Conservation (phyloP, 805 yeast genomes). For the Candida taoyuanica region DNA sequence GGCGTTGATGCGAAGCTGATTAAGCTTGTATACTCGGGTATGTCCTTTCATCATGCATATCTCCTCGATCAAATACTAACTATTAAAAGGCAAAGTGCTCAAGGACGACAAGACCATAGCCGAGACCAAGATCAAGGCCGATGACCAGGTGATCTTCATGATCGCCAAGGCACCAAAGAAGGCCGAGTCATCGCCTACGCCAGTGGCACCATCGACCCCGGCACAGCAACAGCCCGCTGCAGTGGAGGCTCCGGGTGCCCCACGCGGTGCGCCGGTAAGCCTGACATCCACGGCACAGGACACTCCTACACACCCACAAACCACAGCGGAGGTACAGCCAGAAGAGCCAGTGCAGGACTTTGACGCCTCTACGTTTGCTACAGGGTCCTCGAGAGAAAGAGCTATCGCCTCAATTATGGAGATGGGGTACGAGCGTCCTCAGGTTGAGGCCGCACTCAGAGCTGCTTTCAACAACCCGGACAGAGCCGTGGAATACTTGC, state of each 20-base stretch:
- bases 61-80: conserved; percentile 2
- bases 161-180: conserved; percentile 30
- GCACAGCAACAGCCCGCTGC: conserved; percentile 14
- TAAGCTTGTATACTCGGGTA: conserved; percentile 86
- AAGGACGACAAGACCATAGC: conserved; percentile 76
- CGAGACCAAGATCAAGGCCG: conserved; percentile 70
- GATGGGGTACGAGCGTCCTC: conserved; percentile 89
- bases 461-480: conserved; percentile 98
- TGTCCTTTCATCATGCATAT: conserved; percentile 6
- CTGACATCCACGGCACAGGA: conserved; percentile 13
- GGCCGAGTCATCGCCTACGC: conserved; percentile 20
- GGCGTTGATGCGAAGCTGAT: conserved; percentile 68
- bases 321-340: conserved; percentile 16
- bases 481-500: conserved; percentile 91
- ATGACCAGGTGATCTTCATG: conserved; percentile 91
- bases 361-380: conserved; percentile 56
- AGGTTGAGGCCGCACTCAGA: conserved; percentile 85
- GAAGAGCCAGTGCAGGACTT: too few species aligned
- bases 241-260: conserved; percentile 22
- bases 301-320: conserved; percentile 24
- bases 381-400: conserved; percentile 72
- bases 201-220: conserved; percentile 21
- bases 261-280: conserved; percentile 26
- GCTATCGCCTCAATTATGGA: conserved; percentile 83
- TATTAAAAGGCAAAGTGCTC: conserved; percentile 62